Conservation (phyloP, 345 rosid species). For the Sisymbrium altissimum region DNA sequence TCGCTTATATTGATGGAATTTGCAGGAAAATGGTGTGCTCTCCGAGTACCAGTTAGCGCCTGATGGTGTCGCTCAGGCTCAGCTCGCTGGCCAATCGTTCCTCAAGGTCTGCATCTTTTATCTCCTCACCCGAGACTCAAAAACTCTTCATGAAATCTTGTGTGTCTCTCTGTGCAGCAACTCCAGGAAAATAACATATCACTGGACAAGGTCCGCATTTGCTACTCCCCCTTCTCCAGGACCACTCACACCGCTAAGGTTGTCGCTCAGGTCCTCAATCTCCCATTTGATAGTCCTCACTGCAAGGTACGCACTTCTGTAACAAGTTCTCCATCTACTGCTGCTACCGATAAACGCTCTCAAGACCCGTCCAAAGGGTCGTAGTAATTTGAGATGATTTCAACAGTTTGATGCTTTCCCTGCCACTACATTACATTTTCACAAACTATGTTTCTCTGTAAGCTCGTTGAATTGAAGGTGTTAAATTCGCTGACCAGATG, state of each 20-base stretch:
- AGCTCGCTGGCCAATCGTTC: constrained; percentile 65
- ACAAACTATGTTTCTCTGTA: not conserved
- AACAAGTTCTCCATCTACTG: too few species aligned
- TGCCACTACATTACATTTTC: not conserved
- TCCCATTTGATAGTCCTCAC: constrained; percentile 73
- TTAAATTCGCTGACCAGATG: constrained; percentile 39
- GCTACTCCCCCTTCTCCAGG: constrained; percentile 89
- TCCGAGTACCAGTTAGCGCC: constrained; percentile 62
- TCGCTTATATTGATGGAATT: not conserved
- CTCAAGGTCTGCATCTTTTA: constrained; percentile 43
- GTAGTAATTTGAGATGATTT: not conserved
- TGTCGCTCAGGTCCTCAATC: constrained; percentile 59
- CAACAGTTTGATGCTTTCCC: not conserved
- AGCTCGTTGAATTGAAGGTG: not conserved
- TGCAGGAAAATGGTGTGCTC: constrained; percentile 71
- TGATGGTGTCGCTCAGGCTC: constrained; percentile 77
- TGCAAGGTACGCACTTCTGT: constrained; percentile 46
- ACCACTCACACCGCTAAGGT: constrained; percentile 79
- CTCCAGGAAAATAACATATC: constrained; percentile 54
- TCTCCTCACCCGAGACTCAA: not conserved
- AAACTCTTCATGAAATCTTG: not conserved
- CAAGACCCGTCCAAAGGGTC: too few species aligned
- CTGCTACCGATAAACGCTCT: too few species aligned
- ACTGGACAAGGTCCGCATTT: constrained; percentile 65
- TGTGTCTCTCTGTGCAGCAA: constrained; percentile 41